A percentile compares a stretch with the other conserved stretches of the same genome.
phyloP scores from a whole-genome alignment of 495 filamentous ascomycete species.

The Tuber borchii region DNA sequence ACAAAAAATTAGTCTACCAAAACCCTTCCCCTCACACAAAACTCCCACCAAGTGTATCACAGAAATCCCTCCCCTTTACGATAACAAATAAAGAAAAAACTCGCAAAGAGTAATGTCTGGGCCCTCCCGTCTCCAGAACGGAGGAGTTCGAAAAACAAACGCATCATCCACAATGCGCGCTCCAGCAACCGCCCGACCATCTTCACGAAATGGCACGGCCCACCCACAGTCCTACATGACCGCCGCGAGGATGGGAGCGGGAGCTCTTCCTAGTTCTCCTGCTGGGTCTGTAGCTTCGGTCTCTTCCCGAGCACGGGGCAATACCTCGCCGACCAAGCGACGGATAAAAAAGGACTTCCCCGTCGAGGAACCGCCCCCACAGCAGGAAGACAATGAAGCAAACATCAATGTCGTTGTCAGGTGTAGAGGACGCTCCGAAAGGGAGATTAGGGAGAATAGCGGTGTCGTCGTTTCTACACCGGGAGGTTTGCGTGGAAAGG shows the following conservation, averaged over 20 bases:
- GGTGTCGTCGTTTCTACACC: constrained; percentile 84
- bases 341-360: constrained; percentile 20
- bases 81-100: background rate
- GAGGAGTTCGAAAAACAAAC: constrained; percentile 28
- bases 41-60: background rate
- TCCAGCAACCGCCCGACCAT: constrained; percentile 17
- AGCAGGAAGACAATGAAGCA: constrained; percentile 67
- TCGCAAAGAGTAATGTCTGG: constrained; percentile 28
- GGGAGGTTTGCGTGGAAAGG: constrained; percentile 67
- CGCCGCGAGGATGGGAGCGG: constrained; percentile 25
- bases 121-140: constrained; percentile 30
- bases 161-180: constrained; percentile 21
- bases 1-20: background rate
- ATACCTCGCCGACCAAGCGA: constrained; percentile 31
- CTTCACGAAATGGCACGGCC: constrained; percentile 24
- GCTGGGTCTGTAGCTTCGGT: constrained; percentile 45
- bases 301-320: constrained; percentile 41
- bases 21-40: background rate
- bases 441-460: constrained; percentile 87
- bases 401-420: constrained; percentile 97
- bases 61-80: background rate
- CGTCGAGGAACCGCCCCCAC: constrained; percentile 20
- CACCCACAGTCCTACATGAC: constrained; percentile 30
- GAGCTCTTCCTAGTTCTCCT: constrained; percentile 19
- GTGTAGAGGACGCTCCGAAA: constrained; percentile 84